Percentiles rank a stretch among this genome's conserved stretches.
Conservation (phyloP, 257 asterid genomes). For the Solanum sitiens region DNA sequence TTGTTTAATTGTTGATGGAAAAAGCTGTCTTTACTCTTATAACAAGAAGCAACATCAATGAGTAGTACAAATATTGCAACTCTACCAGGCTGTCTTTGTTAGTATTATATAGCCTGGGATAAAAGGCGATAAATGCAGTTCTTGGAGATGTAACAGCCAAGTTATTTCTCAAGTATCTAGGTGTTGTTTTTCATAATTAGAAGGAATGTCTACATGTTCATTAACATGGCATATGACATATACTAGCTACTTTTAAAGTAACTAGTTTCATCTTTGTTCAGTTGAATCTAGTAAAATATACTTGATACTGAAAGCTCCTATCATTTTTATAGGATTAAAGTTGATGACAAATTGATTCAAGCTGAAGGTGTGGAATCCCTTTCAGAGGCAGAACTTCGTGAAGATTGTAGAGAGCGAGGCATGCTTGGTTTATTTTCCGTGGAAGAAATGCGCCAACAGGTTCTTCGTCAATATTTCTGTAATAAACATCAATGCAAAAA, state of each 20-base stretch:
- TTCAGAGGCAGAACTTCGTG: slow-evolving; percentile 89
- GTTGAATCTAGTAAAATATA: background rate
- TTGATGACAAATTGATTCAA: slow-evolving; percentile 75
- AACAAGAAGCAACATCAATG: background rate
- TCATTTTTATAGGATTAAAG: slow-evolving; percentile 42
- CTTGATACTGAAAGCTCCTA: background rate
- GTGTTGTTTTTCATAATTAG: background rate
- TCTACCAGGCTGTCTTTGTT: background rate
- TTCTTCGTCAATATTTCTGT: background rate
- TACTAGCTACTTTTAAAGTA: background rate
- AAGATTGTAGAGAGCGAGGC: slow-evolving; percentile 92
- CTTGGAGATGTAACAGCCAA: background rate
- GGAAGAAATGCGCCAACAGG: slow-evolving; percentile 96
- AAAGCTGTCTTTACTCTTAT: background rate
- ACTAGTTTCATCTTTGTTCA: background rate
- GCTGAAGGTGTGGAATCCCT: slow-evolving; percentile 88
- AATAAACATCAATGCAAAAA: background rate
- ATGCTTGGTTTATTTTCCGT: slow-evolving; percentile 68
- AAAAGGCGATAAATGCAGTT: background rate
- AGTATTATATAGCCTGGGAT: background rate
- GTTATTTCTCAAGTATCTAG: background rate
- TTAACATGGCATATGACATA: background rate
- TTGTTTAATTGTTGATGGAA: background rate
- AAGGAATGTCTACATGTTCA: background rate
- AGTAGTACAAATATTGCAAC: background rate